These are phyloP conservation scores for Eleusine coracana DNA, from an alignment of 176 grass and related monocot species.

Conservation along the genomic window DNA sequence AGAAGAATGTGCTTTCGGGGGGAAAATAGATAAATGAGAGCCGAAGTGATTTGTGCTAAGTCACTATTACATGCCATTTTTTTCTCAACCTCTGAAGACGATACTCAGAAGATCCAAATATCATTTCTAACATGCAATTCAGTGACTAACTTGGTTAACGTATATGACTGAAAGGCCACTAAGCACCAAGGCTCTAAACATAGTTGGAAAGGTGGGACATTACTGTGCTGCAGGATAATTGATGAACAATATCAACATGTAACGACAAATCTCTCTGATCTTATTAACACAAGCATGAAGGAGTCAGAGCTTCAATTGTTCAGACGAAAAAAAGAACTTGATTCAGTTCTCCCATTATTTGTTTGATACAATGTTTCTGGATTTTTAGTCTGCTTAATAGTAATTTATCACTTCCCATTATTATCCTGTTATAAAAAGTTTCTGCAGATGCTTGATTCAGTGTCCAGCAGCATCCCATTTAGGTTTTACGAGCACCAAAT, in stretches of 20 bases:
- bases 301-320: not conserved
- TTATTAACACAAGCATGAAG: not conserved
- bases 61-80: no score
- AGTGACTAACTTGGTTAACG: not conserved
- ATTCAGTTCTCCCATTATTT: slow-evolving; percentile 16
- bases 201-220: not conserved
- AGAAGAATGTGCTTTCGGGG: not conserved
- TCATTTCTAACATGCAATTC: not conserved
- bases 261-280: not conserved
- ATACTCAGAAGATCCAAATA: no score
- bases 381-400: not conserved
- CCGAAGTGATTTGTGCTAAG: no score
- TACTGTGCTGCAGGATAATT: not conserved
- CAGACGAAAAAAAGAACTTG: not conserved
- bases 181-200: no score
- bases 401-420: not conserved
- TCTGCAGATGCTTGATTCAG: not conserved
- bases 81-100: no score
- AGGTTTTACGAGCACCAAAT: not conserved
- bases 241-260: not conserved
- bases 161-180: no score
- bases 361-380: not conserved
- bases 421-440: not conserved
- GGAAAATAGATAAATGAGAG: no score
- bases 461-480: not conserved